Conservation (phyloP, 1,139 yeast genomes). For the Yamadazyma triangularis region DNA sequence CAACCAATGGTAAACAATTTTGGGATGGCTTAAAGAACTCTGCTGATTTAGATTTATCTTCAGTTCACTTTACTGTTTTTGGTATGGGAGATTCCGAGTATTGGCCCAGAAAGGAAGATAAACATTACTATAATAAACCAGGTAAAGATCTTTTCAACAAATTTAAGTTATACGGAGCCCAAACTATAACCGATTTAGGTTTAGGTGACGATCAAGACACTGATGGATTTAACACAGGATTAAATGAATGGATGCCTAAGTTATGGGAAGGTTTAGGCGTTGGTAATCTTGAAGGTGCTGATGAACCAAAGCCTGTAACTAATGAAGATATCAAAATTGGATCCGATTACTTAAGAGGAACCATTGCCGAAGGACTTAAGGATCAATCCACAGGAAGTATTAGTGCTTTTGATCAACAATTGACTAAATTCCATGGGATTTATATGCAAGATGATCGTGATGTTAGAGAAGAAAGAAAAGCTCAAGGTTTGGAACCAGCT, state of each 20-base stretch:
- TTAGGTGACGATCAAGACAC: slow-evolving; percentile 97
- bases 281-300: slow-evolving; percentile 75
- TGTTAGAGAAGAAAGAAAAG: slow-evolving; percentile 85
- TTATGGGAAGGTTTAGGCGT: slow-evolving; percentile 91
- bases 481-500: slow-evolving; percentile 92
- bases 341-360: slow-evolving; percentile 87
- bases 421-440: slow-evolving; percentile 96
- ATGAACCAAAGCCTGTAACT: slow-evolving; percentile 93
- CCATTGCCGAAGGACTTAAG: slow-evolving; percentile 79
- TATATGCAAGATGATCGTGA: slow-evolving; percentile 99
- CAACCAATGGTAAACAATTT: slow-evolving; percentile 86
- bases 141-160: slow-evolving; percentile 66
- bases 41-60: slow-evolving; percentile 68
- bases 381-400: slow-evolving; percentile 91
- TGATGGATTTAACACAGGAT: slow-evolving; percentile 90
- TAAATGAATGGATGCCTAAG: slow-evolving; percentile 78
- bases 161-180: slow-evolving; percentile 67
- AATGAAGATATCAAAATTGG: slow-evolving; percentile 92
- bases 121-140: slow-evolving; percentile 93
- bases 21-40: slow-evolving; percentile 80
- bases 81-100: slow-evolving; percentile 93
- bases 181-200: slow-evolving; percentile 69
- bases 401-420: slow-evolving; percentile 84
- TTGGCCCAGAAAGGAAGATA: slow-evolving; percentile 97
- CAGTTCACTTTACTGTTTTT: slow-evolving; percentile 69